A percentile compares a stretch with the other conserved stretches of the same genome.
These are phyloP conservation scores for Aspergillus avenaceus DNA, from an alignment of 495 filamentous ascomycete genomes.

Conservation along the genomic window DNA sequence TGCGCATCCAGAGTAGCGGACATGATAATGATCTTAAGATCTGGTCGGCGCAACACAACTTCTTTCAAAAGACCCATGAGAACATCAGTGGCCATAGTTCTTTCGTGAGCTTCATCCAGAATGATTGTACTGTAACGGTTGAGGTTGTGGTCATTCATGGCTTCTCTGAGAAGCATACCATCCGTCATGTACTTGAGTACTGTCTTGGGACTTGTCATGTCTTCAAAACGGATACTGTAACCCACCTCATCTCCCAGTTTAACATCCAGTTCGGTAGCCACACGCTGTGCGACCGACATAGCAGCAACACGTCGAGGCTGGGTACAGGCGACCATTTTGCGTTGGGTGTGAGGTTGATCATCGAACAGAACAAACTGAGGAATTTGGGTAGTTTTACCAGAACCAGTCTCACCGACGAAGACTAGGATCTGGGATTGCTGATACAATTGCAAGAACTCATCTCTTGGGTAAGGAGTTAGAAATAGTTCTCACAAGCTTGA, in stretches of 20 bases:
- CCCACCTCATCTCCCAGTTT: constrained; percentile 91
- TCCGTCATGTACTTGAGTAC: constrained; percentile 99
- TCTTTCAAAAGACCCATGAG: constrained; percentile 94
- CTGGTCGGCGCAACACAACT: constrained; percentile 69
- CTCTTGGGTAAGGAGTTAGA: constrained; percentile 40
- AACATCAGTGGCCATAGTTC: constrained; percentile 92
- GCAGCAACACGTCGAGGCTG: constrained; percentile 97
- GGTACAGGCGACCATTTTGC: constrained; percentile 93
- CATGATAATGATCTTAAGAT: constrained; percentile 98
- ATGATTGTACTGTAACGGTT: constrained; percentile 96
- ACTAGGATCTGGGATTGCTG: constrained; percentile 93
- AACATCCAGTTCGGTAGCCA: constrained; percentile 95
- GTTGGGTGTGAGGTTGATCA: constrained; percentile 79
- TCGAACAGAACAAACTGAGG: constrained; percentile 97
- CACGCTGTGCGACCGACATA: constrained; percentile 98
- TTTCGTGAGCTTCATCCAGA: constrained; percentile 95
- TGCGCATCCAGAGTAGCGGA: constrained; percentile 94
- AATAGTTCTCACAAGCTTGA: not conserved
- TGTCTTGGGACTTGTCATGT: constrained; percentile 86
- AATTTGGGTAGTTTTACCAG: constrained; percentile 98
- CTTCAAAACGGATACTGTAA: constrained; percentile 98
- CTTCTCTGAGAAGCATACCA: constrained; percentile 96
- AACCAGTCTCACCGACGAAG: constrained; percentile 98
- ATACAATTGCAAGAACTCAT: constrained; percentile 90
- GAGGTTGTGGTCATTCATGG: constrained; percentile 94